Evolutionary conservation across 345 rosid genomes (phyloP).

Genomic region (Melaleuca alternifolia): DNA sequence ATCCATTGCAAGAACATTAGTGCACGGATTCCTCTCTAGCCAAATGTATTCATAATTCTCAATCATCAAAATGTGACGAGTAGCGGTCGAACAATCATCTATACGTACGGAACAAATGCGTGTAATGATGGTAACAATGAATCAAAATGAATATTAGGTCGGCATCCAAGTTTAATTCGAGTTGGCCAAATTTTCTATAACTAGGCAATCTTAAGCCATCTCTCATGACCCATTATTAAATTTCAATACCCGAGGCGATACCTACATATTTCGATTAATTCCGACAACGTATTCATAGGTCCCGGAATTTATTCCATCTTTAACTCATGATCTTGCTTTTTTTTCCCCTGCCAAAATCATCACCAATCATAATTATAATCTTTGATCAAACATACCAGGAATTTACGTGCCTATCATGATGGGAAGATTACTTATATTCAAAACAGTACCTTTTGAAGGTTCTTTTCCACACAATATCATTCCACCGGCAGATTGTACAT

Average conservation of each 20-base stretch:
- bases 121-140: no score
- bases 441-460: neutral
- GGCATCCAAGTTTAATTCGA: neutral
- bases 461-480: neutral
- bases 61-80: neutral
- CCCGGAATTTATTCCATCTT: neutral
- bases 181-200: neutral
- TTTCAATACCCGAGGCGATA: neutral
- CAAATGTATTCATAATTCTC: neutral
- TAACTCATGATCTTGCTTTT: neutral
- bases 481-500: neutral
- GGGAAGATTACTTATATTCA: neutral
- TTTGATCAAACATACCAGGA: neutral
- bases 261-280: no score
- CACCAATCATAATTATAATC: neutral
- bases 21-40: neutral
- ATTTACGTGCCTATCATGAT: neutral
- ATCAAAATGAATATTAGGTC: neutral
- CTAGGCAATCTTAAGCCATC: neutral
- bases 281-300: neutral
- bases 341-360: neutral
- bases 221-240: neutral
- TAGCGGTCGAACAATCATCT: neutral
- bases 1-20: neutral
- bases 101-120: no score